A percentile compares a stretch with the other conserved stretches of the same genome.
Evolutionary conservation across 257 asterid genomes (phyloP).

Genomic region (Solanum acaule): DNA sequence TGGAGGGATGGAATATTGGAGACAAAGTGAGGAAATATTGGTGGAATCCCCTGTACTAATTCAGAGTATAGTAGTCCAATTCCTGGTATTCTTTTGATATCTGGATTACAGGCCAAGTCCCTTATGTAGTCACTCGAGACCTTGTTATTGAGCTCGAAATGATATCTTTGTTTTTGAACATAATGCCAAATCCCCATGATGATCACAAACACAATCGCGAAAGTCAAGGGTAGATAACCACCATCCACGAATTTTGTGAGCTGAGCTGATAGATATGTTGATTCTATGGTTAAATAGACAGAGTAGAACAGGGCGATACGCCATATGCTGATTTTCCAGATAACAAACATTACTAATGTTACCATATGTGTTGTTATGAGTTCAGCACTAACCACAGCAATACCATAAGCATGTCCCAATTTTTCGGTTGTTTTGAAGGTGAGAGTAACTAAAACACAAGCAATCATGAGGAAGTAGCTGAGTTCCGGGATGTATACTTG

Average conservation of each 20-base stretch:
- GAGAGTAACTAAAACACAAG: conserved; percentile 42
- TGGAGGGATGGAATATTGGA: conserved; percentile 45
- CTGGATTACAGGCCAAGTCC: conserved; percentile 20
- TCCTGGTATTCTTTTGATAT: conserved; percentile 43
- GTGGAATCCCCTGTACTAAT: conserved; percentile 68
- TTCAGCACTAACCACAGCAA: conserved; percentile 66
- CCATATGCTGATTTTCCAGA: conserved; percentile 61
- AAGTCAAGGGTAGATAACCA: conserved; percentile 53
- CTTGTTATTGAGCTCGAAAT: conserved; percentile 54
- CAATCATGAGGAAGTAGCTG: conserved; percentile 60
- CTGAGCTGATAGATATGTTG: conserved; percentile 36
- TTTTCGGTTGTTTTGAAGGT: conserved; percentile 44
- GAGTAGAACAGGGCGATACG: conserved; percentile 28
- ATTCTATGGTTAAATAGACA: conserved; percentile 25
- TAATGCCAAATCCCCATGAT: conserved; percentile 67
- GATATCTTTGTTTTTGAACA: conserved; percentile 37
- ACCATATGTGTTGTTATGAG: conserved; percentile 48
- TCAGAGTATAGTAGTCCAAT: conserved; percentile 58
- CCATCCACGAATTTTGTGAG: conserved; percentile 59
- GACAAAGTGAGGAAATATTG: conserved; percentile 52
- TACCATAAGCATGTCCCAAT: conserved; percentile 67
- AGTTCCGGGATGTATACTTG: conserved; percentile 72
- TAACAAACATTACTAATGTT: conserved; percentile 43
- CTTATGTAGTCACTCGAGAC: conserved; percentile 30
- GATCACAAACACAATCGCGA: conserved; percentile 32